These are phyloP conservation scores for Lentinula guzmanii DNA, from an alignment of 768 basidiomycete genomes.

Conservation along the genomic window DNA sequence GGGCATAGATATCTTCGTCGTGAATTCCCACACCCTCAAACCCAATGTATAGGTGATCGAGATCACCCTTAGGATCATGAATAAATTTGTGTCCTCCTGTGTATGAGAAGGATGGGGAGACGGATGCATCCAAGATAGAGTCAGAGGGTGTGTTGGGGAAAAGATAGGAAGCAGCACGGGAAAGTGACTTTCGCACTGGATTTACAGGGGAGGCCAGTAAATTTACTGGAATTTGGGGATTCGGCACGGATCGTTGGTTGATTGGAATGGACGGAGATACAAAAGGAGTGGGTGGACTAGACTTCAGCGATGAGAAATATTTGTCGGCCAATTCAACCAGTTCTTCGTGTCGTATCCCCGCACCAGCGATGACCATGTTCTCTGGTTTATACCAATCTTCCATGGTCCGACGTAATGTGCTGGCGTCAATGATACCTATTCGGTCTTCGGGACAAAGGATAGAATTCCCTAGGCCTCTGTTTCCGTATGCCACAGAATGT, in stretches of 20 bases:
- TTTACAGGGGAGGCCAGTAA: slow-evolving; percentile 49
- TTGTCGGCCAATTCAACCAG: slow-evolving; percentile 83
- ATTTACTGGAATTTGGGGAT: slow-evolving; percentile 41
- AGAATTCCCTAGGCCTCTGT: slow-evolving; percentile 81
- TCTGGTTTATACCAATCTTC: slow-evolving; percentile 88
- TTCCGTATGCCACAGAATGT: slow-evolving; percentile 79
- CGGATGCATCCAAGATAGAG: slow-evolving; percentile 12
- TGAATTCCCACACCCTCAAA: slow-evolving; percentile 90
- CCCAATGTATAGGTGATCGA: slow-evolving; percentile 89
- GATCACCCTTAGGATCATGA: slow-evolving; percentile 55
- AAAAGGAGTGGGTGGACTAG: slow-evolving; percentile 19
- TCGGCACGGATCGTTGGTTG: slow-evolving; percentile 14
- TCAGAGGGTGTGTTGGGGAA: slow-evolving; percentile 37
- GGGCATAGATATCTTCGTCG: slow-evolving; percentile 86
- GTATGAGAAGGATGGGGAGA: slow-evolving; percentile 47
- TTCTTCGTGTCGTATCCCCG: slow-evolving; percentile 86
- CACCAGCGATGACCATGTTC: slow-evolving; percentile 91
- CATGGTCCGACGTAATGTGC: slow-evolving; percentile 58
- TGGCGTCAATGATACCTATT: slow-evolving; percentile 58
- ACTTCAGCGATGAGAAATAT: slow-evolving; percentile 70
- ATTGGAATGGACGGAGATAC: slow-evolving; percentile 20
- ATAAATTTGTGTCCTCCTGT: slow-evolving; percentile 81
- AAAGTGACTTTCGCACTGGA: slow-evolving; percentile 58
- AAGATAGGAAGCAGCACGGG: slow-evolving; percentile 75
- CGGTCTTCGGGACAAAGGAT: slow-evolving; percentile 84